Evolutionary conservation across 805 yeast species (phyloP), one percentile per base, ranked within the genome.

Genomic region (Debaryomyces castellii): DNA sequence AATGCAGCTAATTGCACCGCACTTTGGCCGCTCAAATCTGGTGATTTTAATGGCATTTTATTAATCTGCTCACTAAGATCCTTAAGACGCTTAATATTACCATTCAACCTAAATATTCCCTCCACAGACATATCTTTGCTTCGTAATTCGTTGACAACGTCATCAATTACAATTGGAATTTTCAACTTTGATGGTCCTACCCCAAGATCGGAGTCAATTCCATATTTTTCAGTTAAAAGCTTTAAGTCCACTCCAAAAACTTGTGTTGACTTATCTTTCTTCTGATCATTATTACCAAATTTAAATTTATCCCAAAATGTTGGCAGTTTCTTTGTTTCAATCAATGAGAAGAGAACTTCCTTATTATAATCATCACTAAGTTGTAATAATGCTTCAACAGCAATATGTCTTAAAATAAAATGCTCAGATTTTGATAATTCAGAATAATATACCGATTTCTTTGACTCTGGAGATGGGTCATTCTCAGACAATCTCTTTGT

Each of bases 71-170:
- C 89, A 0, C 89, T 79, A 47, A 91, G 68, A 52, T 84, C 87
- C 54, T 85, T 81, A 41, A 92, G 71, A 38, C 87, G 78, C 55
- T 90, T 82, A 59, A 94, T 91, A 61, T 94, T 94, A 58, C 99
- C 99, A 61, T 94, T 94, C 60, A 91, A 86, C 57, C 99, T 81
- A 77, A 94, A 94, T 4, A 94, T 85, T 48, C 99, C 99, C 65
- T 94, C 99, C 24, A 84, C 90, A 2, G 97, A 88, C 85, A 92
- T 81, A 66, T 94, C 98, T 74, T 88, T 89, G 48, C 86, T 92
- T 43, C 88, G 80, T 72, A 94, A 78, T 0, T 96, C 87, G 24
- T 81, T 78, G 28, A 94, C 81, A 14, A 91, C 71, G 57, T 94
- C 98, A 57, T 92, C 98, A 36, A 94, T 76, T 32, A 94, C 72